Conservation (phyloP, 2,329 filamentous ascomycete species). For the Neocucurbitaria cava region DNA sequence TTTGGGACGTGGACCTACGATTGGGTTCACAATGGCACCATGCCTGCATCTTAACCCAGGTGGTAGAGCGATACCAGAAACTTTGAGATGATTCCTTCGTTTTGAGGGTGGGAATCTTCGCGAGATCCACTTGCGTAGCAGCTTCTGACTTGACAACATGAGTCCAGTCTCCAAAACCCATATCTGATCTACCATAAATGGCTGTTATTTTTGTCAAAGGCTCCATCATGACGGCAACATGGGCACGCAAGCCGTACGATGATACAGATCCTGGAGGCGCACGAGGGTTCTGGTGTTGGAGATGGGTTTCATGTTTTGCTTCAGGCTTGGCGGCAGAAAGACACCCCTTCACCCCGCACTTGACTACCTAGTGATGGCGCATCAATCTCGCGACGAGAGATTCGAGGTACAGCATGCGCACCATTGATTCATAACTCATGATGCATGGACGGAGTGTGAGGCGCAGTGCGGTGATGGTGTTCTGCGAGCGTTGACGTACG, state of each 20-base stretch:
- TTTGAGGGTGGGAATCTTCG: too few relatives aligned
- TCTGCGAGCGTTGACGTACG: too few relatives aligned
- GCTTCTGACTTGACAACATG: too few relatives aligned
- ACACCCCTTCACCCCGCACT: too few relatives aligned
- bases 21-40: background rate
- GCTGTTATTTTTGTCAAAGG: background rate
- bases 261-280: background rate
- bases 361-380: too few relatives aligned
- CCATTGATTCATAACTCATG: too few relatives aligned
- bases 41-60: background rate
- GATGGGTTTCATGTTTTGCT: slow-evolving; percentile 23
- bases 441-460: too few relatives aligned
- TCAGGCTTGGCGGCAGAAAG: slow-evolving; percentile 6
- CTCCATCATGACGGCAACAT: slow-evolving; percentile 4
- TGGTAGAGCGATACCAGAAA: background rate
- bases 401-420: too few relatives aligned
- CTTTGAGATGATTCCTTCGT: background rate
- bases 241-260: background rate
- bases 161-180: background rate
- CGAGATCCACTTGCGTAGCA: too few relatives aligned
- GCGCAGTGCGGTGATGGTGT: too few relatives aligned
- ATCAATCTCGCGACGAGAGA: too few relatives aligned
- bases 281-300: slow-evolving; percentile 21
- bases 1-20: background rate
- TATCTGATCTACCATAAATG: background rate